Percentiles rank a stretch among this genome's conserved stretches.
These are phyloP conservation scores for Piromyces finnis DNA, from an alignment of 192 early-diverging fungal genomes.

Conservation along the genomic window DNA sequence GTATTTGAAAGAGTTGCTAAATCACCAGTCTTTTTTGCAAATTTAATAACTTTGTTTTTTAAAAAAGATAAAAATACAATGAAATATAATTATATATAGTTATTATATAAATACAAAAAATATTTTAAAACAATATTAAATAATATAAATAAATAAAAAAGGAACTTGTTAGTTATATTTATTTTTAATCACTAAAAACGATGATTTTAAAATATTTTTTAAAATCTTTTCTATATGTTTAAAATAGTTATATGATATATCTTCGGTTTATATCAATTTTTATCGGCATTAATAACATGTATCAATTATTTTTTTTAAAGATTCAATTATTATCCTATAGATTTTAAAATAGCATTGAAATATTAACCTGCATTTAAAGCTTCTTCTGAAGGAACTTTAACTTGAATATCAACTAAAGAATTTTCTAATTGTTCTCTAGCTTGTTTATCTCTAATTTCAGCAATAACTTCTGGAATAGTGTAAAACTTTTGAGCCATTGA, in stretches of 20 bases:
- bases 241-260: too few species aligned
- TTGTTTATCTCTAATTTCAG: slow-evolving; percentile 60
- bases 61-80: slow-evolving; percentile 9
- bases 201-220: too few species aligned
- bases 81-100: not conserved
- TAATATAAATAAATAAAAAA: too few species aligned
- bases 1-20: slow-evolving; percentile 54
- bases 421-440: slow-evolving; percentile 36
- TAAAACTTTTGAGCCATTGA: slow-evolving; percentile 48
- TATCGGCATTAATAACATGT: too few species aligned
- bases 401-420: slow-evolving; percentile 43
- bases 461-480: slow-evolving; percentile 73
- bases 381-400: slow-evolving; percentile 39
- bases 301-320: too few species aligned
- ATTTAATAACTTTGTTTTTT: slow-evolving; percentile 42
- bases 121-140: too few species aligned
- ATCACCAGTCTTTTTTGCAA: slow-evolving; percentile 85
- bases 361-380: slow-evolving; percentile 34
- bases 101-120: not conserved
- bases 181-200: too few species aligned
- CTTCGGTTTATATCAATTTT: too few species aligned
- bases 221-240: too few species aligned
- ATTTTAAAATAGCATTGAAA: too few species aligned
- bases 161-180: too few species aligned
- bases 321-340: too few species aligned